These are phyloP conservation scores for Gymnopus androsaceus DNA, from an alignment of 1,284 basidiomycete genomes.

Conservation along the genomic window DNA sequence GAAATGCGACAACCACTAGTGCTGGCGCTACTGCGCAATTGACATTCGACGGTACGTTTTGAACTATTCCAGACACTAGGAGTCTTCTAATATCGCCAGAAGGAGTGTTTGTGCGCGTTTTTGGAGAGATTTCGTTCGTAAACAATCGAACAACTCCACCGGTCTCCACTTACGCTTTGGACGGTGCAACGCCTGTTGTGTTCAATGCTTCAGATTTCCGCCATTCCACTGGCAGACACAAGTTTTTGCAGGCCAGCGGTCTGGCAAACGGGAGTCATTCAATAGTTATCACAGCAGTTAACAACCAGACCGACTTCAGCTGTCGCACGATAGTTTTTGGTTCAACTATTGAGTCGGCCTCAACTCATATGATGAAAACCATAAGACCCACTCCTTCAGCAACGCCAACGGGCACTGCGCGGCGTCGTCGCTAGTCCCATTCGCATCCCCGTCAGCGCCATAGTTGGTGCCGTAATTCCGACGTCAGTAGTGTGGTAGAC, in stretches of 20 bases:
- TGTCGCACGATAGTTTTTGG: no score
- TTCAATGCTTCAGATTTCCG: neutral
- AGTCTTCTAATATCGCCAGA: neutral
- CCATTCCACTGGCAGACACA: no score
- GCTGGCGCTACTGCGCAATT: neutral
- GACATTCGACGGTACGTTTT: neutral
- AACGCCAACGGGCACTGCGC: no score
- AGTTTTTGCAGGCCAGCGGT: no score
- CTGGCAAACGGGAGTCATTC: no score
- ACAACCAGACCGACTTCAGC: no score
- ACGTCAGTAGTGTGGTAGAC: slow-evolving; percentile 5
- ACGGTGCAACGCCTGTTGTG: neutral
- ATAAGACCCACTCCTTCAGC: no score
- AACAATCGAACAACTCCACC: neutral
- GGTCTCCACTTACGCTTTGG: neutral
- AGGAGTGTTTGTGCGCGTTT: neutral
- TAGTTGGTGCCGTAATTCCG: slow-evolving; percentile 13
- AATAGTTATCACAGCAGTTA: no score
- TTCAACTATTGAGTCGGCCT: no score
- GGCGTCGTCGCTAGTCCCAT: no score
- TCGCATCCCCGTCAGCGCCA: no score
- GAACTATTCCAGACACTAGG: neutral
- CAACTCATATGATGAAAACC: no score
- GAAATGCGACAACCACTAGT: neutral
- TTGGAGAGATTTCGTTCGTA: neutral